phyloP scores from a whole-genome alignment of 1,139 yeast genomes.

The Debaryomycetaceae sp. region DNA sequence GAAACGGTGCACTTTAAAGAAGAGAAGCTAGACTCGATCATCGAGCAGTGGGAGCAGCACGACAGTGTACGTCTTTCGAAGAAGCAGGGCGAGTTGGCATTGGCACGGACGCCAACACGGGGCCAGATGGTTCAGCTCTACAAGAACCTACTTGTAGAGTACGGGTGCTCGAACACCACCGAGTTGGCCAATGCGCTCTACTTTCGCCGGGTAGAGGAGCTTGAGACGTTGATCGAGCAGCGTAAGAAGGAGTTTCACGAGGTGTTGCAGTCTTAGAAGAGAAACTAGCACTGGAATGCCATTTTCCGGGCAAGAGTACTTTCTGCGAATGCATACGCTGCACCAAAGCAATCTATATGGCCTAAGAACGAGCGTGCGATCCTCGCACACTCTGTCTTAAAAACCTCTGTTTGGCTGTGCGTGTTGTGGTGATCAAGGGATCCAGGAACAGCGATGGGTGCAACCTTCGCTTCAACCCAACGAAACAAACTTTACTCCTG shows the following conservation, averaged over 20 bases:
- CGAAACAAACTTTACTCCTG: no score
- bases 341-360: no score
- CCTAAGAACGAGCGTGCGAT: no score
- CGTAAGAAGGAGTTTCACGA: conserved; percentile 10
- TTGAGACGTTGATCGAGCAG: conserved; percentile 10
- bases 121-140: conserved; percentile 15
- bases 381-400: no score
- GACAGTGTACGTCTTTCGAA: conserved; percentile 11
- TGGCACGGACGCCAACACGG: conserved; percentile 9
- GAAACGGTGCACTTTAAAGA: conserved; percentile 6
- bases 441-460: no score
- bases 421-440: no score
- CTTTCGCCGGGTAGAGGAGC: conserved; percentile 15
- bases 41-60: conserved; percentile 15
- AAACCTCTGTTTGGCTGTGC: no score
- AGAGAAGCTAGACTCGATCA: conserved; percentile 6
- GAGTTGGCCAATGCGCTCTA: conserved; percentile 20
- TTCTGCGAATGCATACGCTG: no score
- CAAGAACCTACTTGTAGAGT: conserved; percentile 10
- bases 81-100: conserved; percentile 3
- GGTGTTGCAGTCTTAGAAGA: neutral
- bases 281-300: no score
- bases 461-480: no score
- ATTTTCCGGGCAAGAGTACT: no score
- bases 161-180: conserved; percentile 14